Percentiles rank a stretch among this genome's conserved stretches.
Conservation (phyloP, 805 yeast species). For the Candida krabiensis region DNA sequence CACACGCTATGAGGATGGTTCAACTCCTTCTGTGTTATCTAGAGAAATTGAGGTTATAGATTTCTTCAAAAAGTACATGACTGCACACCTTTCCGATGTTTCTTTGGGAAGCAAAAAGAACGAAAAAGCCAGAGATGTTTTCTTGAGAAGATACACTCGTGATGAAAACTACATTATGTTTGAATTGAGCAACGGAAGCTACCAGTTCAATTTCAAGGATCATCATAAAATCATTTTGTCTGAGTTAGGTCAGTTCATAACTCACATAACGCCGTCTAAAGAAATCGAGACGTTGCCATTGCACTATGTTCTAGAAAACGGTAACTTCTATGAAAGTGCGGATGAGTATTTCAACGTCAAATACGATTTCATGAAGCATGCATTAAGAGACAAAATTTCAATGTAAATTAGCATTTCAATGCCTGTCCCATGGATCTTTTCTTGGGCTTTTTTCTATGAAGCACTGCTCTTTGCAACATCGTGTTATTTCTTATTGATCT, state of each 20-base stretch:
- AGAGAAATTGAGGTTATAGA: conserved; percentile 83
- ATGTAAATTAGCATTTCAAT: conserved; percentile 13
- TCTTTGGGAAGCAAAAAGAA: conserved; percentile 55
- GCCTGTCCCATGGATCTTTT: no score
- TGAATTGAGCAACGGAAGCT: conserved; percentile 86
- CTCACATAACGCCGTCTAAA: conserved; percentile 79
- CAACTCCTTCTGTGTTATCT: conserved; percentile 48
- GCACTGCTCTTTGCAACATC: conserved; percentile 3
- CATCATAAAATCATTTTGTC: conserved; percentile 87
- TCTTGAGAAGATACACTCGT: conserved; percentile 80
- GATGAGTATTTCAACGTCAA: conserved; percentile 48
- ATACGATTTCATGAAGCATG: conserved; percentile 61
- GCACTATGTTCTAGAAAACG: conserved; percentile 45
- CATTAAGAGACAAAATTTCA: conserved; percentile 45
- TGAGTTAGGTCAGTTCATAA: conserved; percentile 70
- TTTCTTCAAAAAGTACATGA: conserved; percentile 90
- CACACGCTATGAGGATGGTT: conserved; percentile 42
- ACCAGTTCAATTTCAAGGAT: conserved; percentile 94
- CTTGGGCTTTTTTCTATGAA: background rate
- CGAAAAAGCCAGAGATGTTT: conserved; percentile 60
- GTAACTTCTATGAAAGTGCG: conserved; percentile 42
- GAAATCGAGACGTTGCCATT: conserved; percentile 66
- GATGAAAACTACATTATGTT: conserved; percentile 83
- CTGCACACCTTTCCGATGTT: conserved; percentile 79
- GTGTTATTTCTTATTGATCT: conserved; percentile 21